These are phyloP conservation scores for Microsporum ferrugineum DNA, from an alignment of 2,329 filamentous ascomycete genomes.

Conservation along the genomic window DNA sequence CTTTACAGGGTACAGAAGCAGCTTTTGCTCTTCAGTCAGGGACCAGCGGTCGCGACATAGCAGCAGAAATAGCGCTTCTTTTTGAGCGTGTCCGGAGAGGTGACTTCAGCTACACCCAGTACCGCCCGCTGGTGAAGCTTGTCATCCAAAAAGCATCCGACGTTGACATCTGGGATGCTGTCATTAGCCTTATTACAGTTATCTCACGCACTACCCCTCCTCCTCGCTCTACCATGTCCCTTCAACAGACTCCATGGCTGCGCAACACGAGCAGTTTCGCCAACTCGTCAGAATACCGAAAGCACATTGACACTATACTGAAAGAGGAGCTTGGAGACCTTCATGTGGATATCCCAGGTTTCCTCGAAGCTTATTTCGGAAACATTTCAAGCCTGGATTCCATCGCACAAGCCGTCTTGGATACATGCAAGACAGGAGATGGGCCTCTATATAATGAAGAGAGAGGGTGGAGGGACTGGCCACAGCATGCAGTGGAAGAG, in stretches of 20 bases:
- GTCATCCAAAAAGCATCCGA: slow-evolving; percentile 11
- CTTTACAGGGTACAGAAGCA: neutral
- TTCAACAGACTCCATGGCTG: slow-evolving; percentile 17
- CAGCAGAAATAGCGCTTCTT: slow-evolving; percentile 5
- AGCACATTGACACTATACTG: slow-evolving; percentile 19
- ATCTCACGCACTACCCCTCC: neutral
- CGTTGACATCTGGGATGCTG: slow-evolving; percentile 12
- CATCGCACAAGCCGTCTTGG: slow-evolving; percentile 18
- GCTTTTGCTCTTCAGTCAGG: slow-evolving; percentile 9
- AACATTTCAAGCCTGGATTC: slow-evolving; percentile 16
- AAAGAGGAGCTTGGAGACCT: slow-evolving; percentile 21
- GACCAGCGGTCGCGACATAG: slow-evolving; percentile 3
- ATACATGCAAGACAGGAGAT: slow-evolving; percentile 18
- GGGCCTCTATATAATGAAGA: slow-evolving; percentile 17
- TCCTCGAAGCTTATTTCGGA: slow-evolving; percentile 20
- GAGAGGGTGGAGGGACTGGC: slow-evolving; percentile 22
- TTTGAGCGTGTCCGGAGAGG: neutral
- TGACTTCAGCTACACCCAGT: slow-evolving; percentile 9
- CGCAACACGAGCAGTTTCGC: slow-evolving; percentile 21
- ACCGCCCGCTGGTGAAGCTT: slow-evolving; percentile 9
- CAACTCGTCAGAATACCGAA: slow-evolving; percentile 21
- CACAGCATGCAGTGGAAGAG: slow-evolving; percentile 17
- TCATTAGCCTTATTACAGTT: slow-evolving; percentile 8
- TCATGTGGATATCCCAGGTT: slow-evolving; percentile 18
- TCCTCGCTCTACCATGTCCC: neutral